A percentile compares a stretch with the other conserved stretches of the same genome.
Conservation (phyloP, 148 eudicot genomes). For the Camellia sinensis region DNA sequence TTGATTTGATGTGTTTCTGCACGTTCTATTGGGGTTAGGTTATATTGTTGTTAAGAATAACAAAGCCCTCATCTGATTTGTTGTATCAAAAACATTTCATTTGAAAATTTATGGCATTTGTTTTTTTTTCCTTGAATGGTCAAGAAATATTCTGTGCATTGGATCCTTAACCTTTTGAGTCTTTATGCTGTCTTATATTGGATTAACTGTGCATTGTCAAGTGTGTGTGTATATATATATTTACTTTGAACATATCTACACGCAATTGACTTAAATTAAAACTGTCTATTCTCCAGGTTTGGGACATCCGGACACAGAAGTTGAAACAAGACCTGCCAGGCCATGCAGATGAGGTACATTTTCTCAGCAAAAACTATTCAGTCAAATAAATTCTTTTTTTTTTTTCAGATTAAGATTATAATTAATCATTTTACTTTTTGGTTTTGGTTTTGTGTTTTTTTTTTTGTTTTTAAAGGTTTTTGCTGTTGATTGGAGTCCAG, state of each 20-base stretch:
- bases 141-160: neutral
- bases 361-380: neutral
- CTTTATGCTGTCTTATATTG: neutral
- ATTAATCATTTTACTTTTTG: neutral
- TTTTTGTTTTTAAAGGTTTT: constrained; percentile 48
- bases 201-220: neutral
- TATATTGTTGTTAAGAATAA: neutral
- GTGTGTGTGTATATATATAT: neutral
- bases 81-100: neutral
- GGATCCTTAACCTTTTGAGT: neutral
- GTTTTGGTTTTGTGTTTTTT: no score
- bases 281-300: constrained; percentile 42
- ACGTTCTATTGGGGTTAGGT: neutral
- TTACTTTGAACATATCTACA: neutral
- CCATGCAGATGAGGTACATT: constrained; percentile 84
- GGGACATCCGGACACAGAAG: constrained; percentile 86
- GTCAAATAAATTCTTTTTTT: neutral
- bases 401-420: neutral
- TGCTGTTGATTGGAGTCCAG: constrained; percentile 99
- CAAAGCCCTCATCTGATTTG: neutral
- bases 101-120: neutral
- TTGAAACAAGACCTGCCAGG: constrained; percentile 96
- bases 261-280: neutral
- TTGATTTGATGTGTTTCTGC: neutral
- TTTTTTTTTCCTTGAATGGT: neutral